phyloP scores from a whole-genome alignment of 176 grass and related monocot species.

The Oryza brachyantha region DNA sequence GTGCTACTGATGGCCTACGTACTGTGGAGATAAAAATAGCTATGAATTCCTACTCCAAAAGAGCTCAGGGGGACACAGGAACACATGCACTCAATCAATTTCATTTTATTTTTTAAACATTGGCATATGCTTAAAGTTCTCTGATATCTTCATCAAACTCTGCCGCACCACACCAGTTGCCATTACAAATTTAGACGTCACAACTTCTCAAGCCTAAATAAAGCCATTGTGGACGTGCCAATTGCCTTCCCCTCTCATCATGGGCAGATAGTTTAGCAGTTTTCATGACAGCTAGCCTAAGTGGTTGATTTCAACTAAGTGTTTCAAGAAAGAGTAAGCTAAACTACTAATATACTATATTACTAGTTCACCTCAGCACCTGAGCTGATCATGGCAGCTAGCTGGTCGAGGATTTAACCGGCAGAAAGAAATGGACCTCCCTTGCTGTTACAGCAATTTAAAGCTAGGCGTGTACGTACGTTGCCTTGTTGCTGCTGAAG shows the following conservation, averaged over 20 bases:
- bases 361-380: background rate
- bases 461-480: background rate
- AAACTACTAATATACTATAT: background rate
- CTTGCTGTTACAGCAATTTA: conserved; percentile 12
- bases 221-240: background rate
- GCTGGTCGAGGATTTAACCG: background rate
- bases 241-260: background rate
- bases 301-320: no score
- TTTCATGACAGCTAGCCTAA: background rate
- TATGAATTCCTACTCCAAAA: conserved; percentile 5
- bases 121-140: conserved; percentile 42
- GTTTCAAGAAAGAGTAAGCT: background rate
- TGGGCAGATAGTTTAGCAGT: conserved; percentile 8
- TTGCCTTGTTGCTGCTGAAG: conserved; percentile 7
- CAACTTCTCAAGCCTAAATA: conserved; percentile 6
- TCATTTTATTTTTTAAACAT: background rate
- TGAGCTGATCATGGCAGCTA: background rate
- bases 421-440: background rate
- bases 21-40: conserved; percentile 20
- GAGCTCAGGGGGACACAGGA: no score
- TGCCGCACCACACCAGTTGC: conserved; percentile 30
- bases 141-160: conserved; percentile 27
- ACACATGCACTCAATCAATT: conserved; percentile 23
- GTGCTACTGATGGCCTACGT: conserved; percentile 16
- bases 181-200: conserved; percentile 9